Evolutionary conservation across 805 yeast species (phyloP).

Genomic region (Candida coquimbonensis): DNA sequence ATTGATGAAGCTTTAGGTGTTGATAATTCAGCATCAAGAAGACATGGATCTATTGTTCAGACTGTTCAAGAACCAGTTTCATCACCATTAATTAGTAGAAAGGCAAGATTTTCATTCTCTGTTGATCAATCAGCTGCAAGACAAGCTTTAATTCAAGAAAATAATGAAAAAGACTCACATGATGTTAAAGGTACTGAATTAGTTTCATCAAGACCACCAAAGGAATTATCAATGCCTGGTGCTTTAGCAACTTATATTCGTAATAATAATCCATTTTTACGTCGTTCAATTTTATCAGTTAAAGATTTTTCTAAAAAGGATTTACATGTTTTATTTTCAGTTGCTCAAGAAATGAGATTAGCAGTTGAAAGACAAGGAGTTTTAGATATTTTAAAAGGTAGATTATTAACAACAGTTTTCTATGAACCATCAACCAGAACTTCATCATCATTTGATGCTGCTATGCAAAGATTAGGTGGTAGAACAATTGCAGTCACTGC

Average conservation of each 20-base stretch:
- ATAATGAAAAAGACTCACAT: conserved; percentile 10
- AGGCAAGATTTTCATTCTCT: conserved; percentile 48
- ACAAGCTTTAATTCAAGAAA: conserved; percentile 25
- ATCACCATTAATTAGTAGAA: conserved; percentile 27
- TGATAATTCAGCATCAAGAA: conserved; percentile 24
- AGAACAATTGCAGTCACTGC: conserved; percentile 85
- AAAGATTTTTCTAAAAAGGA: conserved; percentile 82
- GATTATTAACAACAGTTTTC: conserved; percentile 89
- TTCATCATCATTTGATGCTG: conserved; percentile 94
- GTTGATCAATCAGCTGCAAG: conserved; percentile 29
- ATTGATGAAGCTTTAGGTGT: conserved; percentile 54
- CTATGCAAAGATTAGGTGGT: conserved; percentile 99
- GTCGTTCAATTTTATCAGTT: conserved; percentile 84
- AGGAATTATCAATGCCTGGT: conserved; percentile 68
- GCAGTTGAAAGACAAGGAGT: conserved; percentile 97
- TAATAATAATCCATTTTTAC: conserved; percentile 80
- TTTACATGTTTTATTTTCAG: conserved; percentile 86
- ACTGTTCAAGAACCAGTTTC: conserved; percentile 22
- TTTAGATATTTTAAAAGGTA: conserved; percentile 81
- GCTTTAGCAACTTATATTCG: conserved; percentile 74
- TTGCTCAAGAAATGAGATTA: conserved; percentile 96
- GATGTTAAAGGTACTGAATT: conserved; percentile 57
- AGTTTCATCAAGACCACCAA: conserved; percentile 68
- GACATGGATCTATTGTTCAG: conserved; percentile 20
- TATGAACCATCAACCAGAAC: conserved; percentile 99